These are phyloP conservation scores for Phycomyces nitens DNA, from an alignment of 192 early-diverging fungal genomes.

Conservation along the genomic window DNA sequence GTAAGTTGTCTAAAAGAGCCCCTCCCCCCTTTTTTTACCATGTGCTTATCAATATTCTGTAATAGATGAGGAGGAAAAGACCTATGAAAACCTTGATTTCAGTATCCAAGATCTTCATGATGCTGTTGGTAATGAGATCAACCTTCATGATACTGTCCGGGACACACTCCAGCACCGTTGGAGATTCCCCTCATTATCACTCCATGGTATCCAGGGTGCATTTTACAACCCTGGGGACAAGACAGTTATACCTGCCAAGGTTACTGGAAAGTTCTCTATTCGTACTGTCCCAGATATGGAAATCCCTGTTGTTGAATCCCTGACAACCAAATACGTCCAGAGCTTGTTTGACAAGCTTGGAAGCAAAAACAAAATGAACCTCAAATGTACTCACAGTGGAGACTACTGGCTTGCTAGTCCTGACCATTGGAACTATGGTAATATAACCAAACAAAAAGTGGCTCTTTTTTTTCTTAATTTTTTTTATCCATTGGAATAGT, in stretches of 20 bases:
- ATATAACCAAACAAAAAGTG: too few relatives aligned
- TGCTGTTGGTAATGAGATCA: slow-evolving; percentile 70
- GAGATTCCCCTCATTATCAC: slow-evolving; percentile 92
- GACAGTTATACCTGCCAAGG: slow-evolving; percentile 95
- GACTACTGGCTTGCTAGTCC: slow-evolving; percentile 90
- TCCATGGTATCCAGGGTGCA: slow-evolving; percentile 97
- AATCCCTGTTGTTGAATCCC: slow-evolving; percentile 67
- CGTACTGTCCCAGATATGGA: slow-evolving; percentile 93
- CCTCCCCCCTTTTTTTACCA: too few relatives aligned
- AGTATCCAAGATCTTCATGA: slow-evolving; percentile 73
- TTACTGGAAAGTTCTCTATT: slow-evolving; percentile 98
- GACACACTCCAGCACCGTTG: slow-evolving; percentile 88
- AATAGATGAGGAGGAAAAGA: slow-evolving; percentile 53
- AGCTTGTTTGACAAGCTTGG: slow-evolving; percentile 85
- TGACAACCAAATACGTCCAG: slow-evolving; percentile 70
- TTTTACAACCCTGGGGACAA: slow-evolving; percentile 92
- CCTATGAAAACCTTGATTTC: slow-evolving; percentile 87
- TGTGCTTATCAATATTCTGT: too few relatives aligned
- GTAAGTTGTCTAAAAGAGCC: slow-evolving; percentile 26
- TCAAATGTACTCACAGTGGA: slow-evolving; percentile 79
- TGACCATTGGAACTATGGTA: slow-evolving; percentile 85
- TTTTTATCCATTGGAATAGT: slow-evolving; percentile 15
- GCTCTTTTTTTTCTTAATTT: too few relatives aligned
- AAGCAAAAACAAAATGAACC: slow-evolving; percentile 78
- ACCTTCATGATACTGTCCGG: slow-evolving; percentile 72